A percentile compares a stretch with the other conserved stretches of the same genome.
These are phyloP conservation scores for Grosmannia penicillata DNA, from an alignment of 2,329 filamentous ascomycete species.

Conservation along the genomic window DNA sequence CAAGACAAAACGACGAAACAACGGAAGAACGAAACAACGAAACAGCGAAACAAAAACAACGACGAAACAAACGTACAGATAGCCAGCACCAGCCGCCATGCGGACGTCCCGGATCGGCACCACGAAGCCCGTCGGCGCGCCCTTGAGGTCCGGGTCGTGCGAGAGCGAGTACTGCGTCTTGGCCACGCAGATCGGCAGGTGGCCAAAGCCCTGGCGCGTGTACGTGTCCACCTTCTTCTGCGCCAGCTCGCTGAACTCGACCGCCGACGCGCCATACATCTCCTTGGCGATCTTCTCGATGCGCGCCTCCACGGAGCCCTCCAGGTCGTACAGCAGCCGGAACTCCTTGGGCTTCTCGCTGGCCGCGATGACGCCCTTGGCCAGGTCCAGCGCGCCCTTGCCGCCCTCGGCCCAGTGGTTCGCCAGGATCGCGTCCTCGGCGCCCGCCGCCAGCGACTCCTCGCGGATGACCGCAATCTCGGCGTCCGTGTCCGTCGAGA, in stretches of 20 bases:
- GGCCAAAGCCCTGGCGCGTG: conserved; percentile 78
- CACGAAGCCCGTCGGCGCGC: conserved; percentile 85
- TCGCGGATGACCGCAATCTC: conserved; percentile 82
- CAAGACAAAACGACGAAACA: neutral
- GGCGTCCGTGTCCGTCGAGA: conserved; percentile 83
- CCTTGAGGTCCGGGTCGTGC: conserved; percentile 87
- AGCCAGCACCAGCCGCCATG: conserved; percentile 86
- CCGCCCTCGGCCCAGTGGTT: conserved; percentile 98
- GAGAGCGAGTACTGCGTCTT: conserved; percentile 98
- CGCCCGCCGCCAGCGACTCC: conserved; percentile 80
- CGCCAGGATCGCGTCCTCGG: conserved; percentile 81
- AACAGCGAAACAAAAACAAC: neutral
- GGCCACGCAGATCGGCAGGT: conserved; percentile 89
- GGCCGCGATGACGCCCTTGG: conserved; percentile 71
- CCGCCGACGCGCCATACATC: conserved; percentile 85
- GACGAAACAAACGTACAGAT: conserved; percentile 45
- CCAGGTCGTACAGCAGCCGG: conserved; percentile 70
- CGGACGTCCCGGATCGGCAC: conserved; percentile 89
- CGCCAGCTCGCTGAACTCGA: conserved; percentile 87
- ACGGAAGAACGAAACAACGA: neutral
- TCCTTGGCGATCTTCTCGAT: conserved; percentile 79
- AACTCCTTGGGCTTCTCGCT: conserved; percentile 75
- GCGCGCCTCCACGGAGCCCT: conserved; percentile 65
- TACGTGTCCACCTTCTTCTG: conserved; percentile 96
- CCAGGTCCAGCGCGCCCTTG: conserved; percentile 76